These are phyloP conservation scores for Daldinia concentrica DNA, from an alignment of 495 filamentous ascomycete genomes.

Conservation along the genomic window DNA sequence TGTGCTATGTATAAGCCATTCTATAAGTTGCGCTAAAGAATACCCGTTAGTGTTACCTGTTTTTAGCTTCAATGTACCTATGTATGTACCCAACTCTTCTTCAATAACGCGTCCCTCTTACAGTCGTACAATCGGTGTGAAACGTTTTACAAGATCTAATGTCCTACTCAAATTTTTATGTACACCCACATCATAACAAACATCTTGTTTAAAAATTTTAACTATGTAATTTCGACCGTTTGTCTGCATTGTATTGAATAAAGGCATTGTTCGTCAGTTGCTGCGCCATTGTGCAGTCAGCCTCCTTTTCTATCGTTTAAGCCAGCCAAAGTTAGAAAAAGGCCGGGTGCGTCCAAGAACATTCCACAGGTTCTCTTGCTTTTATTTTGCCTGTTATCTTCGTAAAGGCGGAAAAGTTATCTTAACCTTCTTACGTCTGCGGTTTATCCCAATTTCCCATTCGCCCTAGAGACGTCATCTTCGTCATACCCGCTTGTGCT, in stretches of 20 bases:
- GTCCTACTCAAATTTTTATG: not conserved
- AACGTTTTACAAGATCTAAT: slow-evolving; percentile 3
- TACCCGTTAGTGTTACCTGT: not conserved
- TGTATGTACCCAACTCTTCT: not conserved
- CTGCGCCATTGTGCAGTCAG: slow-evolving; percentile 20
- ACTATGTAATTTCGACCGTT: not conserved
- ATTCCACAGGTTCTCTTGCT: slow-evolving; percentile 6
- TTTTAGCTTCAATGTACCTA: not conserved
- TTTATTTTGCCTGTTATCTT: not conserved
- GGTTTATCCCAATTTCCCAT: slow-evolving; percentile 13
- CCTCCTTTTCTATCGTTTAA: slow-evolving; percentile 9
- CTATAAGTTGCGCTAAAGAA: no score
- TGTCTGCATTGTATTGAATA: slow-evolving; percentile 7
- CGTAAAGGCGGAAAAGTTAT: not conserved
- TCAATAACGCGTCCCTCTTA: slow-evolving; percentile 7
- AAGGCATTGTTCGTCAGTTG: slow-evolving; percentile 11
- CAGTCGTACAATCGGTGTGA: not conserved
- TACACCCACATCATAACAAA: no score
- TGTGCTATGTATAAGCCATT: no score
- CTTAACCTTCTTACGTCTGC: not conserved
- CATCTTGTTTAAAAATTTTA: no score
- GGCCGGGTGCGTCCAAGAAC: slow-evolving; percentile 8
- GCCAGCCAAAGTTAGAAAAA: slow-evolving; percentile 20
- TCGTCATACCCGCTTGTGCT: not conserved
- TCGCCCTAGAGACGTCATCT: slow-evolving; percentile 30